Percentiles rank a stretch among this genome's conserved stretches.
Evolutionary conservation across 2,329 filamentous ascomycete genomes (phyloP).

Genomic region (Hymenotorrendiella dingleyae): DNA sequence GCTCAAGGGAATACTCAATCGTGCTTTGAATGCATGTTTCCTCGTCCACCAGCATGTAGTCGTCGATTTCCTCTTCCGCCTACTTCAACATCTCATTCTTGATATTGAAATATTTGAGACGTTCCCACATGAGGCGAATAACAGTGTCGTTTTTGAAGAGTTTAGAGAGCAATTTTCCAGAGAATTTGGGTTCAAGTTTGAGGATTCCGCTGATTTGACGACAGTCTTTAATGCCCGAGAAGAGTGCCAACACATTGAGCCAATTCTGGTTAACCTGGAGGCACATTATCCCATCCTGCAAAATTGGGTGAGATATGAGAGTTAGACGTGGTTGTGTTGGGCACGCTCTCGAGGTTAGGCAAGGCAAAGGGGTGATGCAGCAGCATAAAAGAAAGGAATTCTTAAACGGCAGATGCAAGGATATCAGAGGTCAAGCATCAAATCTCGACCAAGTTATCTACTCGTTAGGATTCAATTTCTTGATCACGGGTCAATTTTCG

Average conservation of each 20-base stretch:
- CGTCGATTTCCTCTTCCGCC: constrained; percentile 19
- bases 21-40: constrained; percentile 20
- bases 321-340: too few relatives aligned
- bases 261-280: constrained; percentile 3
- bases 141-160: constrained; percentile 12
- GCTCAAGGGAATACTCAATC: constrained; percentile 13
- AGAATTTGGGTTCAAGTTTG: constrained; percentile 18
- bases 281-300: constrained; percentile 1
- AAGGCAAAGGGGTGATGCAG: too few relatives aligned
- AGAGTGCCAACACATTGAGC: constrained; percentile 1
- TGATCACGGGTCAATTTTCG: too few relatives aligned
- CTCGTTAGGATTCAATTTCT: too few relatives aligned
- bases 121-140: constrained; percentile 9
- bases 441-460: too few relatives aligned
- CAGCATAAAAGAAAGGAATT: too few relatives aligned
- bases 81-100: constrained; percentile 18
- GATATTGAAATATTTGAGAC: constrained; percentile 10
- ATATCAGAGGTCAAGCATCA: too few relatives aligned
- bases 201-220: not conserved
- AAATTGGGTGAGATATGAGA: constrained; percentile 4
- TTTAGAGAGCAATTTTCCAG: constrained; percentile 21
- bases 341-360: too few relatives aligned
- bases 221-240: constrained; percentile 1
- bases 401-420: too few relatives aligned
- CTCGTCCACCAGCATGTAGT: constrained; percentile 7